These are phyloP conservation scores for Umbelopsis isabellina DNA, from an alignment of 192 early-diverging fungal genomes.

Conservation along the genomic window DNA sequence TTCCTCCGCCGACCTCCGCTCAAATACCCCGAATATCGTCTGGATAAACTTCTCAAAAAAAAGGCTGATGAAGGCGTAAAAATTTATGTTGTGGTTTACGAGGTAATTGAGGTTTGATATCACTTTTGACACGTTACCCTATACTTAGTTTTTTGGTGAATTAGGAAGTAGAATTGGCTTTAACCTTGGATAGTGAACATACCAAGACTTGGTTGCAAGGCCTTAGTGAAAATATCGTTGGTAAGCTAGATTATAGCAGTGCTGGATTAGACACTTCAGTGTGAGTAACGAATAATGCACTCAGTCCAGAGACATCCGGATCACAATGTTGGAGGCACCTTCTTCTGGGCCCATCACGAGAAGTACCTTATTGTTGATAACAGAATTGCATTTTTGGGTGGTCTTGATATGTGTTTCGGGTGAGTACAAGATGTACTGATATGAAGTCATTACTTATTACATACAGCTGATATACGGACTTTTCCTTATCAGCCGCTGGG, in stretches of 20 bases:
- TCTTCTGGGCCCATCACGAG: constrained; percentile 90
- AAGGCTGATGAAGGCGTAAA: constrained; percentile 88
- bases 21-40: constrained; percentile 76
- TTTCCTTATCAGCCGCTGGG: constrained; percentile 43
- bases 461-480: not conserved
- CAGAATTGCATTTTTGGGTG: constrained; percentile 84
- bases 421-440: constrained; percentile 18
- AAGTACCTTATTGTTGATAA: constrained; percentile 82
- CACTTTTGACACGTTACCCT: not conserved
- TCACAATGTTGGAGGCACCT: constrained; percentile 74
- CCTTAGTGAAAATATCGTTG: constrained; percentile 76
- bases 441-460: not conserved
- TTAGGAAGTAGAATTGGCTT: constrained; percentile 71
- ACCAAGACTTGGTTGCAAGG: constrained; percentile 75
- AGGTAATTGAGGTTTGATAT: constrained; percentile 38
- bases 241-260: constrained; percentile 23
- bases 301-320: constrained; percentile 86
- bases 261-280: not conserved
- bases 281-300: not conserved
- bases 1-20: constrained; percentile 77
- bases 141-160: not conserved
- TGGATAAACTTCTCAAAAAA: constrained; percentile 76
- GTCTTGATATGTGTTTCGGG: constrained; percentile 86
- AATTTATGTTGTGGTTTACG: constrained; percentile 89
- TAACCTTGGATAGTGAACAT: constrained; percentile 77